Evolutionary conservation across 805 yeast genomes (phyloP).

Genomic region (Spathaspora arborariae): DNA sequence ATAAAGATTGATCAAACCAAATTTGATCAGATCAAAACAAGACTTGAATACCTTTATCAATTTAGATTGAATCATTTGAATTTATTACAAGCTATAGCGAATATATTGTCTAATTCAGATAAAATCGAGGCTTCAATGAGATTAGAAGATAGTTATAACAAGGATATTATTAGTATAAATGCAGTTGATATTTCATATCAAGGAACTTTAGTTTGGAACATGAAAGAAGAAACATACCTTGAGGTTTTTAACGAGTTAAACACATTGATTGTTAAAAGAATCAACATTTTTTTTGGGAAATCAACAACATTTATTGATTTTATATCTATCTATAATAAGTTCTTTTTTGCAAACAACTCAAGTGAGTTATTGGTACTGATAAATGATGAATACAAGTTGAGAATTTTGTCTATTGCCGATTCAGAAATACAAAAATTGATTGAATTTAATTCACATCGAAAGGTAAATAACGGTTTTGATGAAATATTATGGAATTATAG

Average conservation of each 20-base stretch:
- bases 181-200: constrained; percentile 31
- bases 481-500: constrained; percentile 16
- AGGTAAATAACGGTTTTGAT: neutral
- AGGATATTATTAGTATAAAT: constrained; percentile 22
- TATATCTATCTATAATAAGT: constrained; percentile 20
- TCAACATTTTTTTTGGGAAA: constrained; percentile 22
- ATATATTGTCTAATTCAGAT: constrained; percentile 5
- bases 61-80: constrained; percentile 56
- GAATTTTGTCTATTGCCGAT: constrained; percentile 26
- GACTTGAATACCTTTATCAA: constrained; percentile 37
- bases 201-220: constrained; percentile 26
- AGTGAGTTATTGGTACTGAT: constrained; percentile 22
- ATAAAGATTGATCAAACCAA: constrained; percentile 52
- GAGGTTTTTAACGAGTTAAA: constrained; percentile 19
- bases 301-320: constrained; percentile 28
- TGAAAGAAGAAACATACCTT: constrained; percentile 24
- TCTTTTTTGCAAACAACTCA: constrained; percentile 13
- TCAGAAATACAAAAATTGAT: constrained; percentile 21
- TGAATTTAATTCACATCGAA: constrained; percentile 2
- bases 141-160: constrained; percentile 24
- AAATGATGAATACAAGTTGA: constrained; percentile 33
- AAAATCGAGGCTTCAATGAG: neutral
- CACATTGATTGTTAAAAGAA: constrained; percentile 14
- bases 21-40: constrained; percentile 31
- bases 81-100: constrained; percentile 33